These are phyloP conservation scores for Rhizomucor pusillus DNA, from an alignment of 371 early-diverging fungal species.

Conservation along the genomic window DNA sequence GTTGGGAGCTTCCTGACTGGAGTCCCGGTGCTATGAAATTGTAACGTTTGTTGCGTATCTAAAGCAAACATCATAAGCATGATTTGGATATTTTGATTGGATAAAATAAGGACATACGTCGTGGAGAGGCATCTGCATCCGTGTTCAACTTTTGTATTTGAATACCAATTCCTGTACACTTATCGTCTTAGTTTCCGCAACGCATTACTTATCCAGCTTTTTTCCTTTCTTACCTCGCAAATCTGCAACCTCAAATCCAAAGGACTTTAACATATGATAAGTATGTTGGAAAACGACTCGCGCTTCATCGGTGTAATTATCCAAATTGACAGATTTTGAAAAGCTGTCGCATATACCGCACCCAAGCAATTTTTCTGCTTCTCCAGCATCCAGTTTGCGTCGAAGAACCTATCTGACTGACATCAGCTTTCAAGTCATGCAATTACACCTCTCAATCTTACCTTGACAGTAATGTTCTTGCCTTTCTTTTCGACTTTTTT, in stretches of 20 bases:
- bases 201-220: no score
- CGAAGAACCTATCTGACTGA: slow-evolving; percentile 12
- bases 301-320: slow-evolving; percentile 43
- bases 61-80: no score
- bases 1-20: not conserved
- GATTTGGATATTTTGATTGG: not conserved
- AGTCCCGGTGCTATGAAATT: no score
- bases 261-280: slow-evolving; percentile 40
- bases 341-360: slow-evolving; percentile 66
- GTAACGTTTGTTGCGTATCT: no score
- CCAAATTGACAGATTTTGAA: slow-evolving; percentile 52
- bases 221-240: slow-evolving; percentile 53
- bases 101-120: not conserved
- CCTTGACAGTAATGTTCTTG: slow-evolving; percentile 56
- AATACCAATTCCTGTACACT: slow-evolving; percentile 53
- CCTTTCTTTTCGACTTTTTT: slow-evolving; percentile 44
- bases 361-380: slow-evolving; percentile 61
- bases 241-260: slow-evolving; percentile 50
- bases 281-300: slow-evolving; percentile 42
- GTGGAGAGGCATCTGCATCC: slow-evolving; percentile 3
- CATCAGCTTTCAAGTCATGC: no score
- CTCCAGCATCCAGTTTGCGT: slow-evolving; percentile 45
- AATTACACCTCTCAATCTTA: no score
- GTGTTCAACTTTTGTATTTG: slow-evolving; percentile 57
- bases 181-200: no score